Evolutionary conservation across 768 basidiomycete species (phyloP).

Genomic region (Tremella fuciformis): DNA sequence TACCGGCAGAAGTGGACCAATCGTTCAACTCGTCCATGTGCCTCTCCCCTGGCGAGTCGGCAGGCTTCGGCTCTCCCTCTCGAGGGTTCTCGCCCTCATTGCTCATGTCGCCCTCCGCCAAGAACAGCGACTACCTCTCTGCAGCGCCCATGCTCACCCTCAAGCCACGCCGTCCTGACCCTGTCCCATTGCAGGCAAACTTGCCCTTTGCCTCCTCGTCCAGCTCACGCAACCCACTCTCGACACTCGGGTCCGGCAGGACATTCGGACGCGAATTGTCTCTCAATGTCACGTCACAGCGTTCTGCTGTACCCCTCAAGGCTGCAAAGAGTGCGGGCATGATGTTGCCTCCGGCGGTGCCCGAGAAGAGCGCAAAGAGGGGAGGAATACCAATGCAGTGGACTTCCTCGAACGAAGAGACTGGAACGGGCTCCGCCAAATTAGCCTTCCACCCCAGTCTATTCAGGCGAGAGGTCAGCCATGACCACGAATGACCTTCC

Average conservation of each 20-base stretch:
- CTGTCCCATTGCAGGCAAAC: conserved; percentile 37
- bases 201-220: neutral
- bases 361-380: conserved; percentile 21
- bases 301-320: conserved; percentile 21
- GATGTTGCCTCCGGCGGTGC: conserved; percentile 46
- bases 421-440: conserved; percentile 13
- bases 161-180: conserved; percentile 39
- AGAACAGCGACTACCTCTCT: conserved; percentile 21
- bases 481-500: neutral
- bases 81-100: neutral
- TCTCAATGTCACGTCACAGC: conserved; percentile 21
- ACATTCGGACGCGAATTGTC: conserved; percentile 39
- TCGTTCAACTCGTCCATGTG: conserved; percentile 50
- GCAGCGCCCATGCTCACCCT: conserved; percentile 27
- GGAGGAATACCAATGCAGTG: conserved; percentile 40
- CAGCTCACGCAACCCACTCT: conserved; percentile 11
- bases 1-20: conserved; percentile 46
- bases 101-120: conserved; percentile 3
- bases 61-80: neutral
- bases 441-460: conserved; percentile 32
- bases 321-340: conserved; percentile 26
- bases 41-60: conserved; percentile 16
- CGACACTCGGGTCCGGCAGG: conserved; percentile 21
- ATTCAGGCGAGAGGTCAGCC: conserved; percentile 37
- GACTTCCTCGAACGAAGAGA: conserved; percentile 41